These are phyloP conservation scores for Darksidea phi DNA, from an alignment of 495 filamentous ascomycete species.

Conservation along the genomic window DNA sequence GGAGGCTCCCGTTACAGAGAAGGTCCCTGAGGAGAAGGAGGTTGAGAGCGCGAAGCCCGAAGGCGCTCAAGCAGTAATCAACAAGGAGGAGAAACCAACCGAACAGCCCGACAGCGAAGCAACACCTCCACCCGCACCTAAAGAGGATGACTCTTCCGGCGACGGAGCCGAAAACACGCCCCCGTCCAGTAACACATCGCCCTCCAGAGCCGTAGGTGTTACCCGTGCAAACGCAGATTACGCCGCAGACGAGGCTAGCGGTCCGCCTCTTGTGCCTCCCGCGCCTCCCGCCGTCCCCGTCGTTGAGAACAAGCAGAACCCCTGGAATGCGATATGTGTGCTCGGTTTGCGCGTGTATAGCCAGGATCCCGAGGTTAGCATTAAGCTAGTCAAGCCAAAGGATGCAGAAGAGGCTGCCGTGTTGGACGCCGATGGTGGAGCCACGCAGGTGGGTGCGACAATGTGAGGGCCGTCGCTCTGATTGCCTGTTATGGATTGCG, in stretches of 20 bases:
- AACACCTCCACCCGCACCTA: not conserved
- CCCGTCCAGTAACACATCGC: too few relatives aligned
- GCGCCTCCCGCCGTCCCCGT: not conserved
- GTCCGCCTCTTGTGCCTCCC: conserved; percentile 6
- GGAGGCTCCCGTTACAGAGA: not conserved
- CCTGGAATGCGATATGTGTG: conserved; percentile 35
- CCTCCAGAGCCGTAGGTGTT: too few relatives aligned
- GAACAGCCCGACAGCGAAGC: not conserved
- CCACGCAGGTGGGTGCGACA: conserved; percentile 28
- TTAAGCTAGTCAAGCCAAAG: conserved; percentile 35
- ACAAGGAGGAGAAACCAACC: not conserved
- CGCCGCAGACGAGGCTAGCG: conserved; percentile 13
- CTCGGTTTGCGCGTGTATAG: conserved; percentile 31
- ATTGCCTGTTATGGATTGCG: not conserved
- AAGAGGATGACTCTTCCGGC: too few relatives aligned
- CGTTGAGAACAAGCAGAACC: conserved; percentile 28
- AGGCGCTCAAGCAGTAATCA: not conserved
- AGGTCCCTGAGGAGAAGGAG: not conserved
- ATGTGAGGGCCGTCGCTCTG: conserved; percentile 17
- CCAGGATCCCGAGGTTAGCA: conserved; percentile 32
- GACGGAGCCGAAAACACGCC: too few relatives aligned
- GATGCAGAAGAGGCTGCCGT: conserved; percentile 27
- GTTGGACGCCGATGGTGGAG: conserved; percentile 28
- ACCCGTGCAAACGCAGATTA: not conserved
- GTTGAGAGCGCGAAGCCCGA: not conserved